Percentiles rank a stretch among this genome's conserved stretches.
phyloP scores from a whole-genome alignment of 169 alveolate genomes.

The Theileria equi region DNA sequence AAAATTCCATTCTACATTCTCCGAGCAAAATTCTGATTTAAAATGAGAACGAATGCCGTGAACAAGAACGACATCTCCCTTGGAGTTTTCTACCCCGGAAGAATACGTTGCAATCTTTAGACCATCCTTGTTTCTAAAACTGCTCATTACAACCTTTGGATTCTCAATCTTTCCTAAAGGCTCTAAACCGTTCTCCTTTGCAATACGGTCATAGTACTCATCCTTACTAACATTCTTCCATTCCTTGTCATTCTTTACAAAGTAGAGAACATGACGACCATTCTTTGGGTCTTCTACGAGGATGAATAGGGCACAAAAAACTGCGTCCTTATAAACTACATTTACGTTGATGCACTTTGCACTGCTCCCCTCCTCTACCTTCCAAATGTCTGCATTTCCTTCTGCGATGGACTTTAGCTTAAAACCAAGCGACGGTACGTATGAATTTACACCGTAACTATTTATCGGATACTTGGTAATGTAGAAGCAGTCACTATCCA shows the following conservation, averaged over 20 bases:
- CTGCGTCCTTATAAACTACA: background rate
- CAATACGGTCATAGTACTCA: background rate
- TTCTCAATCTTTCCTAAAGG: conserved; percentile 20
- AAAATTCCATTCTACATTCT: conserved; percentile 51
- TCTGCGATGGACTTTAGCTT: background rate
- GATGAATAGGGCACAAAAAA: background rate
- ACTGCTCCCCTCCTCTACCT: background rate
- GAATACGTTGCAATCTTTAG: conserved; percentile 60
- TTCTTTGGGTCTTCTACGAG: background rate
- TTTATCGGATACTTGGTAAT: too few relatives aligned
- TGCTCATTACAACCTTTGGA: conserved; percentile 47
- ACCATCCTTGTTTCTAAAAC: conserved; percentile 59
- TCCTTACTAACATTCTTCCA: background rate
- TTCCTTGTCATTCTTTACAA: background rate
- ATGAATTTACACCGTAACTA: too few relatives aligned
- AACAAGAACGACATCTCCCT: conserved; percentile 50
- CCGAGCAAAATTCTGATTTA: conserved; percentile 53
- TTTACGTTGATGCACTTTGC: background rate
- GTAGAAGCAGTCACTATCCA: background rate
- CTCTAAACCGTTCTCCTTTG: background rate
- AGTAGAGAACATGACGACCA: background rate
- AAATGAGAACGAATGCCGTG: conserved; percentile 66
- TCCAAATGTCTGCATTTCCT: background rate
- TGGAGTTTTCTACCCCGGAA: conserved; percentile 45
- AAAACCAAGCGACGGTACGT: conserved; percentile 4